Base-by-base conservation (phyloP, 2,329 filamentous ascomycete genomes). In the Aspergillaceae sp. region DNA sequence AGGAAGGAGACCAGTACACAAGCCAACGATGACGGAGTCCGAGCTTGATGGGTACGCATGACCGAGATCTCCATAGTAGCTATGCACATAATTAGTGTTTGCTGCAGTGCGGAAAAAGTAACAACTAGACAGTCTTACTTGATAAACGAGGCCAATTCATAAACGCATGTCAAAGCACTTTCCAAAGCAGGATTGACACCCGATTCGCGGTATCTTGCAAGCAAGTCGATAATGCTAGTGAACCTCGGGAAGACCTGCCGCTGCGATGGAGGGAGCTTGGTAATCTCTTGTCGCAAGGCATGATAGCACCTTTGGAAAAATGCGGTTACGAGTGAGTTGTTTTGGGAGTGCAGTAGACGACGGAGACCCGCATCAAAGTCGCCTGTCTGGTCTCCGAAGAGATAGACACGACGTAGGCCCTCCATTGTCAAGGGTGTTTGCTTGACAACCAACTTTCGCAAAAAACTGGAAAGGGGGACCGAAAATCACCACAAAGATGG, bases 371-470 rank as follows among this genome's bases (percentile, higher is more conserved):
- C 56, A 49, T 69, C 62, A 48, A 68, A 69, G 52, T 70, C 66
- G 48, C 61, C 61, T 47, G 69, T 73, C 56, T 72, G 69, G 51
- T 73, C 70, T 58, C 70, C 70, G 55, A 73, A 72, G 60, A 73
- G 63, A 61, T 70, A 71, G 53, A 70, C 61, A 42, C 55, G 57
- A 51, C 54, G 59, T 48, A 52, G 51, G 43, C 49, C 55, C 50
- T 57, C 57, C 64, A 66, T 66, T 38, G 26, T 60, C 27, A 35
- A 28, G 9, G 42, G 28, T 43, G 19, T 19, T 19, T 19, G 19
- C 19, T 35, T 34, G 32, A n/a, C n/a, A 8, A 29, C 29, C 32
- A 29, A 43, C 7, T 7, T 11, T 29, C 10, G 40, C 40, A 29
- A 19, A 32, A 29, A 7, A n/a, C 30, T 8, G 9, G 26, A 19